phyloP scores from a whole-genome alignment of 176 grass and related monocot species.

The Hsuehochloa calcarea region DNA sequence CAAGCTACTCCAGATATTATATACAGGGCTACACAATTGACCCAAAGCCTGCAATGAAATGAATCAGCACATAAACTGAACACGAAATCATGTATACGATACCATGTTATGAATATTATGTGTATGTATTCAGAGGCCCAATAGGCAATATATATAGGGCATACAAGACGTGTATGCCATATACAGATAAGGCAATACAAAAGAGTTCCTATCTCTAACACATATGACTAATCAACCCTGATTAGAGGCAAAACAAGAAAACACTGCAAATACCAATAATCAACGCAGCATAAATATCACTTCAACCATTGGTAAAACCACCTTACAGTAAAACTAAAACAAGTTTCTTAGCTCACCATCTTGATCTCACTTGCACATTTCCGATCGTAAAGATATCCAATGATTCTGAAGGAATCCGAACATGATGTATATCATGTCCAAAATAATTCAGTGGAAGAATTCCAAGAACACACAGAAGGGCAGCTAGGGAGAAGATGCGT shows the following conservation, averaged over 20 bases:
- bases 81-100: neutral
- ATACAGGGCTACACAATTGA: slow-evolving; percentile 81
- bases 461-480: slow-evolving; percentile 71
- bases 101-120: neutral
- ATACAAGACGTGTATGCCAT: no score
- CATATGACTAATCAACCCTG: neutral
- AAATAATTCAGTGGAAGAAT: slow-evolving; percentile 91
- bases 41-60: slow-evolving; percentile 81
- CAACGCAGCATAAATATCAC: neutral
- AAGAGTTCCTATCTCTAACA: no score
- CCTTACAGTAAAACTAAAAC: neutral
- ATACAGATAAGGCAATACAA: no score
- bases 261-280: slow-evolving; percentile 5
- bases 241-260: neutral
- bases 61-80: slow-evolving; percentile 24
- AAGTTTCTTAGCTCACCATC: slow-evolving; percentile 56
- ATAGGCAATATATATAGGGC: no score
- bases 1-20: slow-evolving; percentile 85
- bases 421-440: slow-evolving; percentile 59
- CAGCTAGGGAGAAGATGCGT: slow-evolving; percentile 84
- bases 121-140: no score
- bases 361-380: slow-evolving; percentile 61
- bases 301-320: neutral
- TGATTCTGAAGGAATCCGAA: slow-evolving; percentile 52
- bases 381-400: slow-evolving; percentile 78